Percentiles rank a stretch among this genome's conserved stretches.
Conservation (phyloP, 2,329 filamentous ascomycete genomes). For the Phaeosphaeriaceae sp. region DNA sequence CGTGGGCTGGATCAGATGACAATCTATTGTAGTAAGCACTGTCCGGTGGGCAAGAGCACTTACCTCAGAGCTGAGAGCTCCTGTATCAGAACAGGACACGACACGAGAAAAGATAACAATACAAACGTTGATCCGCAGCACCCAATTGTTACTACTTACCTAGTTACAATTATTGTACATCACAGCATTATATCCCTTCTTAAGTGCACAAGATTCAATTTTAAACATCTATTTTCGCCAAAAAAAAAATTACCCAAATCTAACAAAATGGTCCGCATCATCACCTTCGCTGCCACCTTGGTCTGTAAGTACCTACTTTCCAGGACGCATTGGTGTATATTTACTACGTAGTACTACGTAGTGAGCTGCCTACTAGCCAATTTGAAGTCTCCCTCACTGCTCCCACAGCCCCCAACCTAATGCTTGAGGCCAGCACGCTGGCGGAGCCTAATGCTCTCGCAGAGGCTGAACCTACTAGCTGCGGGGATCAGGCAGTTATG, state of each 20-base stretch:
- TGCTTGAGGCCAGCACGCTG: not conserved
- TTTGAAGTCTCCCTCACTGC: not conserved
- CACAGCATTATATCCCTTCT: not conserved
- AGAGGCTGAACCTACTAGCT: not conserved
- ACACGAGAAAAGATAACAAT: too few species aligned
- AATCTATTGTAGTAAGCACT: too few species aligned
- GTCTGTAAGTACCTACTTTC: not conserved
- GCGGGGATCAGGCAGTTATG: not conserved
- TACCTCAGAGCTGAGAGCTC: too few species aligned
- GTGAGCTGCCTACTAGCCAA: not conserved
- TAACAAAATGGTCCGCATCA: not conserved
- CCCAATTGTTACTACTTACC: too few species aligned
- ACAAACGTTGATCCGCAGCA: too few species aligned
- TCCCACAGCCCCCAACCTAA: not conserved
- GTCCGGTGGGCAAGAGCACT: too few species aligned
- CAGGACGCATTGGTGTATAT: too few species aligned
- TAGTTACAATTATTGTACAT: not conserved
- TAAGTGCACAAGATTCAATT: not conserved
- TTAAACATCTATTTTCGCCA: not conserved
- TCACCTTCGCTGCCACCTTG: not conserved
- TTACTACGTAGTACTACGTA: not conserved
- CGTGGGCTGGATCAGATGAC: too few species aligned
- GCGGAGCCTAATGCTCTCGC: not conserved
- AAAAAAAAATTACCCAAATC: not conserved
- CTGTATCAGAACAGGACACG: too few species aligned